Evolutionary conservation across 192 early-diverging fungal species (phyloP).

Genomic region (Dimargaris cristalligena): DNA sequence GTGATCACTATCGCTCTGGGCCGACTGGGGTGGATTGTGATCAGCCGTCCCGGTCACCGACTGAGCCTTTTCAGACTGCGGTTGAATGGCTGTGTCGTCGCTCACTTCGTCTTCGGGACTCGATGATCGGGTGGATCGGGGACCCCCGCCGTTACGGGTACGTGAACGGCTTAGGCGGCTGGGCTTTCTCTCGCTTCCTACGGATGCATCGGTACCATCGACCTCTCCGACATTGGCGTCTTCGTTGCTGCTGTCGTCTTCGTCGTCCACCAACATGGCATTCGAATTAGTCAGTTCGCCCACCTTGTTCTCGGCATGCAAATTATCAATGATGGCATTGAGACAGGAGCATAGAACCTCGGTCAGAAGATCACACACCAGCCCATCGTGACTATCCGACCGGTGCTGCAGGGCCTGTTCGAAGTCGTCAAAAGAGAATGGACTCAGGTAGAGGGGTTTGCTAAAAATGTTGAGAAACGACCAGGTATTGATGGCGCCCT

Average conservation of each 20-base stretch:
- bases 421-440: slow-evolving; percentile 52
- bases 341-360: not conserved
- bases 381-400: not conserved
- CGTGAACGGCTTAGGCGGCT: too few species aligned
- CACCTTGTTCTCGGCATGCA: not conserved
- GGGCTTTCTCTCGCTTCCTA: too few species aligned
- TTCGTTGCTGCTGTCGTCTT: not conserved
- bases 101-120: too few species aligned
- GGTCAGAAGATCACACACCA: not conserved
- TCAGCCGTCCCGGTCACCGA: not conserved
- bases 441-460: slow-evolving; percentile 39
- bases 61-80: not conserved
- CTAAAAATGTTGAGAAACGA: slow-evolving; percentile 13
- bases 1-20: not conserved
- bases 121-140: too few species aligned
- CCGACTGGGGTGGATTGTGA: not conserved
- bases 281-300: not conserved
- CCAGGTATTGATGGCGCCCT: not conserved
- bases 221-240: too few species aligned
- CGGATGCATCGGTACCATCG: too few species aligned
- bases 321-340: slow-evolving; percentile 1
- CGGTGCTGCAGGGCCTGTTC: slow-evolving; percentile 32
- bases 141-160: too few species aligned
- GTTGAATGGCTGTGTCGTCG: too few species aligned
- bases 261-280: not conserved